Evolutionary conservation across 1,284 basidiomycete species (phyloP).

Genomic region (Sporisorium scitamineum): DNA sequence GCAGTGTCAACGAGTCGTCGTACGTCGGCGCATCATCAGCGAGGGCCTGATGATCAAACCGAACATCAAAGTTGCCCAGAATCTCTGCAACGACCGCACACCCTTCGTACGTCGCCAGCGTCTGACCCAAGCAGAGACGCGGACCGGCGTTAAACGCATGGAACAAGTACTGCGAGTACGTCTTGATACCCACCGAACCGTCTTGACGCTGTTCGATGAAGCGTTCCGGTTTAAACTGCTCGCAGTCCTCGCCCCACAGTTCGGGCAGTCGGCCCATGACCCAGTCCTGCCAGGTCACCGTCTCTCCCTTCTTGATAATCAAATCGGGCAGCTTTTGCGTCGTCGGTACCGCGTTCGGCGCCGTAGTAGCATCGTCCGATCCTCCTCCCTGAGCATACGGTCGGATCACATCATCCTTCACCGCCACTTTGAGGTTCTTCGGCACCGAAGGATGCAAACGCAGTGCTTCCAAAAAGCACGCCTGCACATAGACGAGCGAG

Average conservation of each 20-base stretch:
- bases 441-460: constrained; percentile 63
- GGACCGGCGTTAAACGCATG: constrained; percentile 67
- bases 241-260: constrained; percentile 62
- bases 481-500: constrained; percentile 51
- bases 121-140: constrained; percentile 68
- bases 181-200: constrained; percentile 69
- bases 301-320: constrained; percentile 49
- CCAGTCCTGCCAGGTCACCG: constrained; percentile 54
- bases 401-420: constrained; percentile 58
- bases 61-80: constrained; percentile 42
- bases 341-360: constrained; percentile 36
- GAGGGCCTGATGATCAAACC: constrained; percentile 37
- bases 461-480: constrained; percentile 56
- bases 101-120: constrained; percentile 60
- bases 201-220: constrained; percentile 62
- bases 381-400: constrained; percentile 48
- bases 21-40: constrained; percentile 41
- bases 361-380: constrained; percentile 28
- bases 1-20: constrained; percentile 51
- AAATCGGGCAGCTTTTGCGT: constrained; percentile 50
- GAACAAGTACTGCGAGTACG: constrained; percentile 70
- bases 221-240: constrained; percentile 65
- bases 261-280: constrained; percentile 62
- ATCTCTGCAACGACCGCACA: constrained; percentile 48
- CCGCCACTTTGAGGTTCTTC: constrained; percentile 55